phyloP scores from a whole-genome alignment of 169 alveolate genomes.

The Plasmodium billcollinsi region DNA sequence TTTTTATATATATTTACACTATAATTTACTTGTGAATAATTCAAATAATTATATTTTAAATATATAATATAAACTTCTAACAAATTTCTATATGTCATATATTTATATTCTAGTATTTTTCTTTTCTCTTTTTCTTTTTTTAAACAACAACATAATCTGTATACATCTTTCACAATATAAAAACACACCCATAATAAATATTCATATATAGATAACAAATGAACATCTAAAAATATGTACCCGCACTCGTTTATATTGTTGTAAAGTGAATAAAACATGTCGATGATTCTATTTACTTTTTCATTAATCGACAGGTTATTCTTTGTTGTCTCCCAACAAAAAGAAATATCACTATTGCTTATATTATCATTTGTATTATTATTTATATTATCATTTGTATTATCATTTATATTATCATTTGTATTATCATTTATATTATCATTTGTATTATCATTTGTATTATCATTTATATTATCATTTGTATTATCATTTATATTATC shows the following conservation, averaged over 20 bases:
- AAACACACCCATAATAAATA: slow-evolving; percentile 26
- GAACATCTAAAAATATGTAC: slow-evolving; percentile 51
- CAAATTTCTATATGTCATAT: slow-evolving; percentile 71
- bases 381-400: background rate
- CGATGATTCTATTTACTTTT: slow-evolving; percentile 30
- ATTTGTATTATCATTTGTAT: background rate
- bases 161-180: slow-evolving; percentile 59
- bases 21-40: slow-evolving; percentile 19
- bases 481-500: too few species aligned
- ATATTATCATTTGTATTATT: background rate
- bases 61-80: slow-evolving; percentile 60
- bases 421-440: background rate
- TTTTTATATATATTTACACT: background rate
- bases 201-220: slow-evolving; percentile 53
- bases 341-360: background rate
- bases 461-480: background rate
- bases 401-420: background rate
- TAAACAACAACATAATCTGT: slow-evolving; percentile 12
- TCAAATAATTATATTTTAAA: slow-evolving; percentile 68
- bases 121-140: slow-evolving; percentile 68
- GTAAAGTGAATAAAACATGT: slow-evolving; percentile 15
- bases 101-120: slow-evolving; percentile 18
- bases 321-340: background rate
- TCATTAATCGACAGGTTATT: slow-evolving; percentile 22
- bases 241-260: slow-evolving; percentile 62